Conservation (phyloP, 2,329 filamentous ascomycete genomes). For the Cercospora sp. region DNA sequence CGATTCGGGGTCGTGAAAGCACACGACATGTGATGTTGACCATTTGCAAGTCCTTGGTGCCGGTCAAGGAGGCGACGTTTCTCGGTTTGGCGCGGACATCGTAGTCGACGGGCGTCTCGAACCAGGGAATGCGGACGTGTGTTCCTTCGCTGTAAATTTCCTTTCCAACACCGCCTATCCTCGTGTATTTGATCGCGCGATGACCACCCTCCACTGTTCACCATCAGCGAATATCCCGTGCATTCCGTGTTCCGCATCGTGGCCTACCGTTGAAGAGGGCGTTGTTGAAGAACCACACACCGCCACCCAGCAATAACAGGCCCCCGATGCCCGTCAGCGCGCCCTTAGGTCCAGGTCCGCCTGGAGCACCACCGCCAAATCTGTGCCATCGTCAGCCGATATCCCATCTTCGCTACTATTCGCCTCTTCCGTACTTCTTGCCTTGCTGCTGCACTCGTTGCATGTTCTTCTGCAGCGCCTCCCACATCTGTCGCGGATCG, state of each 20-base stretch:
- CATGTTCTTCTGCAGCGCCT: slow-evolving; percentile 63
- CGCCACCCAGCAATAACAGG: slow-evolving; percentile 56
- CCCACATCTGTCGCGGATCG: slow-evolving; percentile 67
- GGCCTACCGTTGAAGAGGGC: slow-evolving; percentile 66
- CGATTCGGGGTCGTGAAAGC: slow-evolving; percentile 83
- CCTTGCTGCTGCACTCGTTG: slow-evolving; percentile 51
- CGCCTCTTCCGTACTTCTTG: slow-evolving; percentile 37
- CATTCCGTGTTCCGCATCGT: not conserved
- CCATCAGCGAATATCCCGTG: slow-evolving; percentile 11
- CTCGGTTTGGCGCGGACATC: slow-evolving; percentile 97
- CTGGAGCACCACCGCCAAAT: slow-evolving; percentile 54
- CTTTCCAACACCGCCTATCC: slow-evolving; percentile 83
- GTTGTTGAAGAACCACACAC: slow-evolving; percentile 59
- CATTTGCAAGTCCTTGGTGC: slow-evolving; percentile 99
- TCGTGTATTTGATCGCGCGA: slow-evolving; percentile 96
- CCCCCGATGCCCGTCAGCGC: slow-evolving; percentile 57
- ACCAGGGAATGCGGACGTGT: slow-evolving; percentile 91
- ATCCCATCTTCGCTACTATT: not conserved
- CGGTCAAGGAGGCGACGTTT: slow-evolving; percentile 93
- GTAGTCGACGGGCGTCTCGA: slow-evolving; percentile 94
- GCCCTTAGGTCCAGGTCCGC: slow-evolving; percentile 51
- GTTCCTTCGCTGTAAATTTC: slow-evolving; percentile 98
- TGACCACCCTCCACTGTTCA: slow-evolving; percentile 85
- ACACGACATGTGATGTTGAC: slow-evolving; percentile 99
- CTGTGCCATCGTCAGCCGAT: slow-evolving; percentile 28